These are phyloP conservation scores for Irpex sp. DNA, from an alignment of 1,284 basidiomycete genomes.

Conservation along the genomic window DNA sequence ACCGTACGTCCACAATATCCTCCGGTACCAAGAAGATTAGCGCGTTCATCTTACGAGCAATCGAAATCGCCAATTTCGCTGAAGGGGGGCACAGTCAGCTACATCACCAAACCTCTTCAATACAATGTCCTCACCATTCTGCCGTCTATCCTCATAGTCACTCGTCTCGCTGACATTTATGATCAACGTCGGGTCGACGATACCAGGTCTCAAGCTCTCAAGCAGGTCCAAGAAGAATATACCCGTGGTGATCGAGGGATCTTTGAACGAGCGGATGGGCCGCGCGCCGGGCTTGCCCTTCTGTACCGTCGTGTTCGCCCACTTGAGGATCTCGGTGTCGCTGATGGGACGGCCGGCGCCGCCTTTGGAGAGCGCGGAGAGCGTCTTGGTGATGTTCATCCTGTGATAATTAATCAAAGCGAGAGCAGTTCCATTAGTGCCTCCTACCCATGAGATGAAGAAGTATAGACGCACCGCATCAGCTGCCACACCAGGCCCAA, in stretches of 20 bases:
- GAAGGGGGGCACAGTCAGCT: neutral
- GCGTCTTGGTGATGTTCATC: conserved; percentile 90
- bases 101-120: neutral
- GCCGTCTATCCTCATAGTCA: conserved; percentile 84
- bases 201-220: conserved; percentile 89
- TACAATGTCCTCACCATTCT: conserved; percentile 69
- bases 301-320: conserved; percentile 92
- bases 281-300: conserved; percentile 63
- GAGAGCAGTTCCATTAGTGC: neutral
- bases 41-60: conserved; percentile 96
- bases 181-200: conserved; percentile 90
- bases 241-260: conserved; percentile 86
- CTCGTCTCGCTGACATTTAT: conserved; percentile 61
- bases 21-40: conserved; percentile 98
- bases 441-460: neutral
- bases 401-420: conserved; percentile 29
- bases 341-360: conserved; percentile 78
- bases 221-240: conserved; percentile 94
- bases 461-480: conserved; percentile 66
- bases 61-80: conserved; percentile 97
- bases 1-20: conserved; percentile 88
- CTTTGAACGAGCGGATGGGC: conserved; percentile 90
- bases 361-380: conserved; percentile 73
- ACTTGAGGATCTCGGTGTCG: conserved; percentile 92
- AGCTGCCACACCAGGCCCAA: conserved; percentile 97